phyloP scores from a whole-genome alignment of 2,329 filamentous ascomycete genomes.

The Pestalotiopsis fici region DNA sequence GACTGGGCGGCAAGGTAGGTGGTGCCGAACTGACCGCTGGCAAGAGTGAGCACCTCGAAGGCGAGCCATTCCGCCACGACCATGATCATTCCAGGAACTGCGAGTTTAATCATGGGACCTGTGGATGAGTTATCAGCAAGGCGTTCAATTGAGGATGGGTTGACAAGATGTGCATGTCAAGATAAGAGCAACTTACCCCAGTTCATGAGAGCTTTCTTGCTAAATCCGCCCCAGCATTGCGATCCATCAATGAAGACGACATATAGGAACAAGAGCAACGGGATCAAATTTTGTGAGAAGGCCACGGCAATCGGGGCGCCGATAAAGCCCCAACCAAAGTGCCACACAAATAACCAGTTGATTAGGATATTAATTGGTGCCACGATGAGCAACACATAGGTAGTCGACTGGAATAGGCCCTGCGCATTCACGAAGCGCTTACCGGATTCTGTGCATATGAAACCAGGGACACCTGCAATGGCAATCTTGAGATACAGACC shows the following conservation, averaged over 20 bases:
- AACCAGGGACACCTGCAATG: conserved; percentile 71
- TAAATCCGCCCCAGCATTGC: conserved; percentile 82
- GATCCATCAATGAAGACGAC: conserved; percentile 70
- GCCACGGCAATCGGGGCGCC: conserved; percentile 79
- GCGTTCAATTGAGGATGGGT: neutral
- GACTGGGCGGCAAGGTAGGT: conserved; percentile 85
- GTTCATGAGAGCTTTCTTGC: conserved; percentile 67
- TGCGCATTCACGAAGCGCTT: conserved; percentile 85
- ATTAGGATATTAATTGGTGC: conserved; percentile 76
- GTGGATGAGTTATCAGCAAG: neutral
- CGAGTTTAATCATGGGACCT: conserved; percentile 79
- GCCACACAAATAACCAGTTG: conserved; percentile 81
- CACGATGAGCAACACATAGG: conserved; percentile 75
- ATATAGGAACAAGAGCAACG: conserved; percentile 72
- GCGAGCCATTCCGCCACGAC: conserved; percentile 91
- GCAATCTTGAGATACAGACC: conserved; percentile 74
- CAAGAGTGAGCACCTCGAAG: conserved; percentile 89
- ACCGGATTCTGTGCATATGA: conserved; percentile 73
- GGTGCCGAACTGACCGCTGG: conserved; percentile 76
- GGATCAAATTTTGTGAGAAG: conserved; percentile 75
- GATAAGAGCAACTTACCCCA: conserved; percentile 52
- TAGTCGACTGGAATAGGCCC: conserved; percentile 77
- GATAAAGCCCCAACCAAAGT: conserved; percentile 66
- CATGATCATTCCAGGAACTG: conserved; percentile 89
- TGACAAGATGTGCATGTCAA: neutral